These are phyloP conservation scores for Fusarium mangiferae DNA, from an alignment of 2,329 filamentous ascomycete genomes.

Conservation along the genomic window DNA sequence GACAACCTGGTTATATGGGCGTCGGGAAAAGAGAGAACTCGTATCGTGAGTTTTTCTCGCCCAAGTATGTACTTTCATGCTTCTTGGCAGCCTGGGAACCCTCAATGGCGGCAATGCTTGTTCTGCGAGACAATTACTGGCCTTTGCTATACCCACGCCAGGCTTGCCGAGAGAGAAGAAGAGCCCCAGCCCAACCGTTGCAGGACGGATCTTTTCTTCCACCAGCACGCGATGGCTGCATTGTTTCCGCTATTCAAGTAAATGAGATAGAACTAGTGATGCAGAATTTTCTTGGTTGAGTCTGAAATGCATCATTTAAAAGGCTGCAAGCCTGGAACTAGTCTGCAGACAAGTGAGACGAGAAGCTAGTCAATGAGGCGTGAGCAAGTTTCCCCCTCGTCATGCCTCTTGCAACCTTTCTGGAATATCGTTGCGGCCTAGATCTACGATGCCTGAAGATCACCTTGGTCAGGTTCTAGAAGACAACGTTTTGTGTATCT, in stretches of 20 bases:
- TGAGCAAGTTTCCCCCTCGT: constrained; percentile 3
- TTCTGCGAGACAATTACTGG: constrained; percentile 7
- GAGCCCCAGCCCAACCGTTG: constrained; percentile 8
- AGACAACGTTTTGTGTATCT: constrained; percentile 3
- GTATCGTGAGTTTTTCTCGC: constrained; percentile 1
- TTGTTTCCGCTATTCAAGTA: constrained; percentile 24
- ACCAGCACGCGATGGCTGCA: constrained; percentile 25
- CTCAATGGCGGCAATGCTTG: background rate
- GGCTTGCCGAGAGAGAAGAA: background rate
- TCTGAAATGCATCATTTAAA: background rate
- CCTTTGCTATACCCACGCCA: constrained; percentile 25
- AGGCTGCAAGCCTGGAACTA: background rate
- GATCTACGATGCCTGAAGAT: constrained; percentile 29
- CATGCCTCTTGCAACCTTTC: background rate
- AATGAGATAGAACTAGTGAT: background rate
- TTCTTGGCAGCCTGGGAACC: constrained; percentile 18
- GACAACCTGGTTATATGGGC: constrained; percentile 3
- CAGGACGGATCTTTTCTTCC: constrained; percentile 20
- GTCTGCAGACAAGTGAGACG: constrained; percentile 5
- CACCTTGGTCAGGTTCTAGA: constrained; percentile 11
- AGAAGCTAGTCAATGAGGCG: background rate
- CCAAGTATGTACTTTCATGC: constrained; percentile 22
- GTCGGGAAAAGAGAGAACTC: constrained; percentile 35
- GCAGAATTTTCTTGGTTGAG: background rate
- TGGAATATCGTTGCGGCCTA: background rate